Conservation (phyloP, 2,329 filamentous ascomycete genomes). For the Emergomyces orientalis region DNA sequence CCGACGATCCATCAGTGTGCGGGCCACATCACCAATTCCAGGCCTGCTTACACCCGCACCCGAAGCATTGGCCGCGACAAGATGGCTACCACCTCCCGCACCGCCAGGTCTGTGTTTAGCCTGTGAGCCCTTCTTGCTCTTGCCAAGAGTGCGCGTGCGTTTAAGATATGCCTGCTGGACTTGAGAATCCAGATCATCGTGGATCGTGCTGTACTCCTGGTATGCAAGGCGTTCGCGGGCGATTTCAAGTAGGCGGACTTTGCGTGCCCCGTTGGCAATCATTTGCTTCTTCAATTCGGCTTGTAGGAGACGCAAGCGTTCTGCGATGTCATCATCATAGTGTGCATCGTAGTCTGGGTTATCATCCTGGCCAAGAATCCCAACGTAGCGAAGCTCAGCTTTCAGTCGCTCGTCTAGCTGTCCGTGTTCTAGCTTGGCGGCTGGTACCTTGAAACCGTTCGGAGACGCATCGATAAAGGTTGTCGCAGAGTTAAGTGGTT, state of each 20-base stretch:
- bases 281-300: conserved; percentile 71
- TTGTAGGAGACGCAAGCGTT: conserved; percentile 77
- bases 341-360: conserved; percentile 77
- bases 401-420: conserved; percentile 86
- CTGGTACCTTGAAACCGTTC: conserved; percentile 69
- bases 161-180: conserved; percentile 94
- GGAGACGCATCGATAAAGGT: conserved; percentile 68
- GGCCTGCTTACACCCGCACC: conserved; percentile 41
- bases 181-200: conserved; percentile 90
- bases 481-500: conserved; percentile 57
- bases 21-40: conserved; percentile 77
- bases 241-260: conserved; percentile 74
- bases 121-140: conserved; percentile 81
- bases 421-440: conserved; percentile 70
- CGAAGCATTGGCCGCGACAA: conserved; percentile 29
- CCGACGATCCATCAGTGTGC: conserved; percentile 84
- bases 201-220: conserved; percentile 93
- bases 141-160: conserved; percentile 85
- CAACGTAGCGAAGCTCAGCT: conserved; percentile 82
- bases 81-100: conserved; percentile 60
- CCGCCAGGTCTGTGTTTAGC: conserved; percentile 50
- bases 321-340: conserved; percentile 88
- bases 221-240: conserved; percentile 89
- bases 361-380: conserved; percentile 64
- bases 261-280: conserved; percentile 82